phyloP scores from a whole-genome alignment of 2,329 filamentous ascomycete species.

The Clarireedia paspali region DNA sequence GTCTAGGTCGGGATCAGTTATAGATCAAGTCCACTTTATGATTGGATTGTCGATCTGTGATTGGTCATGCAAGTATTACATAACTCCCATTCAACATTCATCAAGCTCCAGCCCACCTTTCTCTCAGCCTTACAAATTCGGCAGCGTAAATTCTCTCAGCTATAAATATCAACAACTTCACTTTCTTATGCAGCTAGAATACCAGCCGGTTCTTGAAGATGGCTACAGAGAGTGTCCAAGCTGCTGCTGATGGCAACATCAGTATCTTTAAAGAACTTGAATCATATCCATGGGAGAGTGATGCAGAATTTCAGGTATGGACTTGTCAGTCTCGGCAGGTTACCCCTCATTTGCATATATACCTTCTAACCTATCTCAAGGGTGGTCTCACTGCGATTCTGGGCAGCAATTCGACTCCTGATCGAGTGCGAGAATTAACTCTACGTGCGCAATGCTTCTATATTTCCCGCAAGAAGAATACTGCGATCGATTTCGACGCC shows the following conservation, averaged over 20 bases:
- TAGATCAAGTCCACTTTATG: too few species aligned
- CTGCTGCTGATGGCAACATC: background rate
- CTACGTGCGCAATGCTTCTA: slow-evolving; percentile 65
- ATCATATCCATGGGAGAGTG: slow-evolving; percentile 58
- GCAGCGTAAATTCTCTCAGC: too few species aligned
- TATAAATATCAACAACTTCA: too few species aligned
- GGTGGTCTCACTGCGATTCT: slow-evolving; percentile 58
- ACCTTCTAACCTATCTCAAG: slow-evolving; percentile 26
- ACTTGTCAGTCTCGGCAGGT: slow-evolving; percentile 15
- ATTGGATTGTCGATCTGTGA: too few species aligned
- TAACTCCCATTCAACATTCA: too few species aligned
- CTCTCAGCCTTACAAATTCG: background rate
- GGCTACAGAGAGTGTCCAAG: background rate
- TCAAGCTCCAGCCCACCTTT: background rate
- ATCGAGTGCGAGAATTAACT: slow-evolving; percentile 49
- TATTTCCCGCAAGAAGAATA: slow-evolving; percentile 41
- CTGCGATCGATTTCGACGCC: slow-evolving; percentile 53
- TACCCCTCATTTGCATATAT: background rate
- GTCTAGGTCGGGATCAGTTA: background rate
- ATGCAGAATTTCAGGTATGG: slow-evolving; percentile 58
- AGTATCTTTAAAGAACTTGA: slow-evolving; percentile 54
- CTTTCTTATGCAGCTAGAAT: background rate
- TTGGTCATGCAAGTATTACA: too few species aligned
- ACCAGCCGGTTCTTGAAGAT: background rate
- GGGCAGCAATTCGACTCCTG: slow-evolving; percentile 45